phyloP scores from a whole-genome alignment of 768 basidiomycete genomes.

The Coprinopsis sp. region DNA sequence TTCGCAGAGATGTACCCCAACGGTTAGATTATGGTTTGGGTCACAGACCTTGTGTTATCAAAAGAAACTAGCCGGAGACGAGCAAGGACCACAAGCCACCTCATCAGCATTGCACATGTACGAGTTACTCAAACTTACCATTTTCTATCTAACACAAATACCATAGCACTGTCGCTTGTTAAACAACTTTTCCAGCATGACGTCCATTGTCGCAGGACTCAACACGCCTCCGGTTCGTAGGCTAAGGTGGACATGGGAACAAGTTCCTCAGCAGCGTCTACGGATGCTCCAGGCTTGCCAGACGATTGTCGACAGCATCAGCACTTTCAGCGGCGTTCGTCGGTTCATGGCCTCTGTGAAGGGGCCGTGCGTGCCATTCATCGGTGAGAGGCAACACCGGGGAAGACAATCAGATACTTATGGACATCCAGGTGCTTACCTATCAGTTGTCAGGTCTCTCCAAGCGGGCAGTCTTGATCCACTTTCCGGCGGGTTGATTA shows the following conservation, averaged over 20 bases:
- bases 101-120: slow-evolving; percentile 87
- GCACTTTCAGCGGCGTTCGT: slow-evolving; percentile 90
- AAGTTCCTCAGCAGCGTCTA: slow-evolving; percentile 69
- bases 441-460: slow-evolving; percentile 91
- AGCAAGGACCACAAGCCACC: slow-evolving; percentile 76
- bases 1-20: not conserved
- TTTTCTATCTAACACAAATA: not conserved
- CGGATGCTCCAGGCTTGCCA: slow-evolving; percentile 73
- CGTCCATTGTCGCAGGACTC: slow-evolving; percentile 87
- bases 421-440: slow-evolving; percentile 71
- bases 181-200: slow-evolving; percentile 94
- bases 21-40: slow-evolving; percentile 83
- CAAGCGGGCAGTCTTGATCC: slow-evolving; percentile 92
- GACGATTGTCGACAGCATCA: slow-evolving; percentile 84
- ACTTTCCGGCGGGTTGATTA: slow-evolving; percentile 75
- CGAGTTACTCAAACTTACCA: slow-evolving; percentile 24
- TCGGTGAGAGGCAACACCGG: slow-evolving; percentile 56
- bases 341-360: slow-evolving; percentile 73
- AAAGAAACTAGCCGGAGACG: slow-evolving; percentile 80
- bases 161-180: slow-evolving; percentile 75
- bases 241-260: slow-evolving; percentile 89
- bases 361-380: slow-evolving; percentile 93
- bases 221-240: slow-evolving; percentile 90
- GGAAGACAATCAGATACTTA: slow-evolving; percentile 9
- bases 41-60: slow-evolving; percentile 70